Conservation (phyloP, 352 stramenopile genomes). For the Globisporangium orthogonon region DNA sequence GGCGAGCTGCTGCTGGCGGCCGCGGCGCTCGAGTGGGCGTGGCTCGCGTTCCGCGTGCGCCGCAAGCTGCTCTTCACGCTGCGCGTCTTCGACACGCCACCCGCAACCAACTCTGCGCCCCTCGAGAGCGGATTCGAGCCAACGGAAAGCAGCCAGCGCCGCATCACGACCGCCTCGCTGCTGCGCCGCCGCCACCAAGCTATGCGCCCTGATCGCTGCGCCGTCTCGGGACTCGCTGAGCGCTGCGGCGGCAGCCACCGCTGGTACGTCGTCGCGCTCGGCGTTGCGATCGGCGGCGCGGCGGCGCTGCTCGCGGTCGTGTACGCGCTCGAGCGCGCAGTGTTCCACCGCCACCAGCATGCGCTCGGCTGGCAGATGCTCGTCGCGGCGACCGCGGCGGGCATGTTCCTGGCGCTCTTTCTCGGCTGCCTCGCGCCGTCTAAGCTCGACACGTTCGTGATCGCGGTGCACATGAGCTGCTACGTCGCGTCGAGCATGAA, state of each 20-base stretch:
- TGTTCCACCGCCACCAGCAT: conserved; percentile 17
- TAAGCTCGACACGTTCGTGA: conserved; percentile 27
- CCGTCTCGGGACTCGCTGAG: conserved; percentile 18
- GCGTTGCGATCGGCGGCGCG: not conserved
- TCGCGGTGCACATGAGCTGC: conserved; percentile 35
- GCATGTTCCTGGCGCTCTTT: conserved; percentile 24
- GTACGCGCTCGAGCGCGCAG: conserved; percentile 21
- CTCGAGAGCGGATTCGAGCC: not conserved
- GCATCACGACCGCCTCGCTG: not conserved
- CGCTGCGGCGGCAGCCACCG: conserved; percentile 18
- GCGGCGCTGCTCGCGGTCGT: conserved; percentile 13
- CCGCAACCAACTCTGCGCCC: not conserved
- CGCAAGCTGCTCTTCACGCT: conserved; percentile 32
- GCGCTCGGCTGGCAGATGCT: conserved; percentile 29
- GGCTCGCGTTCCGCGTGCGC: conserved; percentile 41
- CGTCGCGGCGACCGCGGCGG: conserved; percentile 20
- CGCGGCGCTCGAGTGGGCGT: conserved; percentile 40
- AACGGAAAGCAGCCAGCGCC: not conserved
- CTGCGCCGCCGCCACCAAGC: conserved; percentile 2
- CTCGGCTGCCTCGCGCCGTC: conserved; percentile 30
- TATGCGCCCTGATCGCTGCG: conserved; percentile 16
- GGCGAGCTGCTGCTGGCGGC: conserved; percentile 30
- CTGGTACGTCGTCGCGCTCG: conserved; percentile 24
- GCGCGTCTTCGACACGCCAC: not conserved
- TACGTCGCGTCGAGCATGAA: conserved; percentile 45